A percentile compares a stretch with the other conserved stretches of the same genome.
phyloP scores from a whole-genome alignment of 345 rosid species.

The Rhodamnia argentea region DNA sequence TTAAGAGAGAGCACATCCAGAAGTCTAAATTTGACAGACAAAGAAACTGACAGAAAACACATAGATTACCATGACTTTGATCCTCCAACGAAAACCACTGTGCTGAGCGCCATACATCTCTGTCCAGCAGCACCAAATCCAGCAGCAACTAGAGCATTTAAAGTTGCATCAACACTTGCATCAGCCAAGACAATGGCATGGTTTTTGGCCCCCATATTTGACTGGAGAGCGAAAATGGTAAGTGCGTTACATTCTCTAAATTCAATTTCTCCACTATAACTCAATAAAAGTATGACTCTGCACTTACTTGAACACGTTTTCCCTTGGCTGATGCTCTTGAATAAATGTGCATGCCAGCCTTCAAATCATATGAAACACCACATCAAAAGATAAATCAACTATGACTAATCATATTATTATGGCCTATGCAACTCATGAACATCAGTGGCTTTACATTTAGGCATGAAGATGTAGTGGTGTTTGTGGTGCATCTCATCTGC shows the following conservation, averaged over 20 bases:
- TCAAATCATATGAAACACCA: background rate
- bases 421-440: background rate
- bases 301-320: slow-evolving; percentile 85
- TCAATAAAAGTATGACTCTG: background rate
- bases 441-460: background rate
- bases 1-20: background rate
- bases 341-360: slow-evolving; percentile 99
- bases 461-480: background rate
- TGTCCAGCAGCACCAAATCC: slow-evolving; percentile 99
- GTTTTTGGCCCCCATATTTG: slow-evolving; percentile 98
- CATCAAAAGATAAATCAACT: background rate
- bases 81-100: slow-evolving; percentile 77
- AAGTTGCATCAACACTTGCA: slow-evolving; percentile 66
- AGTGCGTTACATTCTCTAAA: background rate
- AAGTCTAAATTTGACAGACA: background rate
- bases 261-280: background rate
- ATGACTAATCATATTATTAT: background rate
- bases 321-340: slow-evolving; percentile 87
- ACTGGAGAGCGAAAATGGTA: slow-evolving; percentile 26
- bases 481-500: background rate
- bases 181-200: slow-evolving; percentile 86
- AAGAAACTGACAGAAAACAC: background rate
- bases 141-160: slow-evolving; percentile 87
- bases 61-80: slow-evolving; percentile 61
- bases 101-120: slow-evolving; percentile 97